Evolutionary conservation across 1,139 yeast genomes (phyloP), one percentile per base, ranked within the genome.

Genomic region (Debaryomyces psychrophilus): DNA sequence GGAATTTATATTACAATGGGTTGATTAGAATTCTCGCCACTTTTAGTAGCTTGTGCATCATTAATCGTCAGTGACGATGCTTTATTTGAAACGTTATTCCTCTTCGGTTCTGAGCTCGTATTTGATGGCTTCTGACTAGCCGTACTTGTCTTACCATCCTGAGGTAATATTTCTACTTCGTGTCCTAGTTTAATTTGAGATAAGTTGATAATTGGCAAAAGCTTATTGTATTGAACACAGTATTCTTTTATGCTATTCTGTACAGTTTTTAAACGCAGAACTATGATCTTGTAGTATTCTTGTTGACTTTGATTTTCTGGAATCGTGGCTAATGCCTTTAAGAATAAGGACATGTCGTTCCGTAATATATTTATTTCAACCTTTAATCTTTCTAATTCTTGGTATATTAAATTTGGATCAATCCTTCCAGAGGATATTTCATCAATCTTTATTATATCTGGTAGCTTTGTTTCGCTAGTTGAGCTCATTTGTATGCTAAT

Each of bases 141-240:
- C 8, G 18, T 12, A 25, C 31, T 31, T n/a, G 34, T 11, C 14
- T 31, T 31, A 17, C 31, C 31, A 31, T 23, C 15, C 26, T 40
- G 43, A 2, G 68, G 67, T 25, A 62, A 58, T 2, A 59, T 62
- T 51, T 75, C 80, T 23, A 69, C 77, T 35, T 74, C 79, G 46
- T 73, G 74, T 1, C 79, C 80, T 44, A 75, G 61, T 49, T 74
- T 76, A 34, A 76, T 71, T 55, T 79, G 83, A 1, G 82, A 71
- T 51, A 76, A 67, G 50, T 78, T 72, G 36, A 80, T 76, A 31
- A 79, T 68, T 2, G 83, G 83, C 3, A 77, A 60, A 15, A 78
- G 58, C 50, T 71, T 66, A 48, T 71, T 74, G 54, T 78, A 79
- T 46, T 76, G 69, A 4, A 56, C 62, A 51, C 77, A 71, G 48